Evolutionary conservation across 78 protist species (phyloP).

Genomic region (Polysphondylium violaceum): DNA sequence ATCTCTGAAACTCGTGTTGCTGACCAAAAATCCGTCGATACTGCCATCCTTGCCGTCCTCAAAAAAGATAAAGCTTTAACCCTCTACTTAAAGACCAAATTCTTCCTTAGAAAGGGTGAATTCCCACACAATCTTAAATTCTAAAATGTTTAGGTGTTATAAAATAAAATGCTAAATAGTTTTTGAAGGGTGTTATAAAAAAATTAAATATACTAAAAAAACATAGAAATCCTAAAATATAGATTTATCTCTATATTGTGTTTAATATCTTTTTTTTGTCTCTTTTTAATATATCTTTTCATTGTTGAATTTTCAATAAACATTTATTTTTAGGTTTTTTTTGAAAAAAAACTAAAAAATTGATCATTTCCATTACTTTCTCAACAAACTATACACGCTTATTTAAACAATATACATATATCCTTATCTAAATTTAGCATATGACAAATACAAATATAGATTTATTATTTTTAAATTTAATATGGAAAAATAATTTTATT

Average conservation of each 20-base stretch:
- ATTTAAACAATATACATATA: too few relatives aligned
- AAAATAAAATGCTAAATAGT: background rate
- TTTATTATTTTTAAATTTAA: too few relatives aligned
- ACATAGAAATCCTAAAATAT: background rate
- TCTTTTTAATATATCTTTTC: background rate
- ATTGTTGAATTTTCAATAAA: background rate
- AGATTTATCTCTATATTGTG: too few relatives aligned
- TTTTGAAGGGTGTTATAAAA: background rate
- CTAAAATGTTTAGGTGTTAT: slow-evolving; percentile 66
- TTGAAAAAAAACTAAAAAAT: too few relatives aligned
- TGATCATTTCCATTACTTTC: too few relatives aligned
- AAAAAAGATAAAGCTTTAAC: slow-evolving; percentile 75
- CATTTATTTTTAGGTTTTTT: too few relatives aligned
- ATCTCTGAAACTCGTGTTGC: slow-evolving; percentile 84
- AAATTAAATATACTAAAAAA: background rate
- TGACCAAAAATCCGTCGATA: slow-evolving; percentile 92
- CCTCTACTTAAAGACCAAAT: slow-evolving; percentile 92
- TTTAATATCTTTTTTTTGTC: background rate
- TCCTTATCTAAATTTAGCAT: too few relatives aligned
- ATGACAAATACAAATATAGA: too few relatives aligned
- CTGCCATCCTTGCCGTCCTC: slow-evolving; percentile 88
- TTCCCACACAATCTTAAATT: slow-evolving; percentile 94
- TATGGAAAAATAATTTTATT: too few relatives aligned
- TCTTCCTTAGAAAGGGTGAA: slow-evolving; percentile 89
- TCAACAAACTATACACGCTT: too few relatives aligned